Base-by-base conservation (phyloP, 805 yeast species). In the Cyberlindnera xishuangbannaensis region DNA sequence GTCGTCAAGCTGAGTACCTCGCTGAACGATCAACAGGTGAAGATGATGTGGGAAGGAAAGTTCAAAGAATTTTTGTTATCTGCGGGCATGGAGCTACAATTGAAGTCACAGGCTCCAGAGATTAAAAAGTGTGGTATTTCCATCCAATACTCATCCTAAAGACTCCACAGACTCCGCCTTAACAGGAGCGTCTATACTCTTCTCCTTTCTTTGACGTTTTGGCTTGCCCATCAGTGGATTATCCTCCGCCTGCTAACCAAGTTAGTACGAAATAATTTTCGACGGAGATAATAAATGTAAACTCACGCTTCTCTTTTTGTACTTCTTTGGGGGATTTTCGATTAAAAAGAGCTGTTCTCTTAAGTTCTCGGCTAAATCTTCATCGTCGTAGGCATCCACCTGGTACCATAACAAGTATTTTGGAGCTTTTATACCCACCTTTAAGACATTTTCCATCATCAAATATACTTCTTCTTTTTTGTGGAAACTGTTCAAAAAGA, bases 41-140 rank as follows among this genome's bases (percentile, higher is more conserved):
- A 74, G 39, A 30, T 87, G 6, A 60, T 84, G 28, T 90, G 97
- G 96, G 96, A 84, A 48, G 96, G 97, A 1, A 73, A 82, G 40
- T 75, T 73, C 48, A 78, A 81, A 47, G 94, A 85, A 27, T 83
- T 90, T 53, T 55, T 90, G 32, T 62, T 88, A 3, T 75, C 84
- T 30, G 72, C 90, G 1, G 97, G 97, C 1, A 65, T 75, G 6
- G 75, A 69, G 35, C 39, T 83, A 4, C 61, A 62, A 28, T 39
- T 69, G 17, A 66, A 63, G 11, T 62, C 67, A 1, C 53, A 59
- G 15, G 58, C 56, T 5, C 80, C 82, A 3, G 73, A 65, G 28
- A 42, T 73, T 7, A 58, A 62, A 15, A 64, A 65, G 19, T 62
- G 77, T 47, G 90, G 90, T 1, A 41, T 82, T 6, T 71, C 75